A percentile compares a stretch with the other conserved stretches of the same genome.
These are phyloP conservation scores for Pythium apleroticum DNA, from an alignment of 352 stramenopile genomes.

Conservation along the genomic window DNA sequence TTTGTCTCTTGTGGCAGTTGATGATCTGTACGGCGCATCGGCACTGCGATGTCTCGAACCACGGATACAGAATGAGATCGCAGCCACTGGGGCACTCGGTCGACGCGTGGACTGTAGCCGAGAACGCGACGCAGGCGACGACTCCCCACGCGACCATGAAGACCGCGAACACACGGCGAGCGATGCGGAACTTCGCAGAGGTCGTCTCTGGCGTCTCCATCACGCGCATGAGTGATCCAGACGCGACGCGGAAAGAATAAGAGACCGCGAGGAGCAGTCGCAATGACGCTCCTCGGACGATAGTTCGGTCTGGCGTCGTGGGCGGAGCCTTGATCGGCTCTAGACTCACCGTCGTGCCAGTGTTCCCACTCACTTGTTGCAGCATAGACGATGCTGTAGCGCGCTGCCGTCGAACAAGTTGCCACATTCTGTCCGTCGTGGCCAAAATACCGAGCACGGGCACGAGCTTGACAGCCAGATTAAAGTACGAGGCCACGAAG, in stretches of 20 bases:
- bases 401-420: no score
- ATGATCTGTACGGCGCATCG: conserved; percentile 20
- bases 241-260: no score
- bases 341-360: no score
- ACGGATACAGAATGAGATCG: conserved; percentile 11
- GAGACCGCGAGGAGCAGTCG: no score
- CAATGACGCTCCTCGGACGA: no score
- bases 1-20: conserved; percentile 15
- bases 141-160: not conserved
- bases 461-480: not conserved
- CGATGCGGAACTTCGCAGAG: not conserved
- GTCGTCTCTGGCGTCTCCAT: not conserved
- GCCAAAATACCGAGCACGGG: not conserved
- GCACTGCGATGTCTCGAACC: conserved; percentile 16
- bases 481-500: not conserved
- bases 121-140: not conserved
- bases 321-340: no score
- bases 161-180: not conserved
- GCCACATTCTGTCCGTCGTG: no score
- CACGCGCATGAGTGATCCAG: not conserved
- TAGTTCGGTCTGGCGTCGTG: no score
- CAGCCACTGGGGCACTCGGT: not conserved
- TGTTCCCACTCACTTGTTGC: no score
- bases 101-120: no score
- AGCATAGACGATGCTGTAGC: no score